Base-by-base conservation (phyloP, 805 yeast species). In the Yamadazyma kitorensis region DNA sequence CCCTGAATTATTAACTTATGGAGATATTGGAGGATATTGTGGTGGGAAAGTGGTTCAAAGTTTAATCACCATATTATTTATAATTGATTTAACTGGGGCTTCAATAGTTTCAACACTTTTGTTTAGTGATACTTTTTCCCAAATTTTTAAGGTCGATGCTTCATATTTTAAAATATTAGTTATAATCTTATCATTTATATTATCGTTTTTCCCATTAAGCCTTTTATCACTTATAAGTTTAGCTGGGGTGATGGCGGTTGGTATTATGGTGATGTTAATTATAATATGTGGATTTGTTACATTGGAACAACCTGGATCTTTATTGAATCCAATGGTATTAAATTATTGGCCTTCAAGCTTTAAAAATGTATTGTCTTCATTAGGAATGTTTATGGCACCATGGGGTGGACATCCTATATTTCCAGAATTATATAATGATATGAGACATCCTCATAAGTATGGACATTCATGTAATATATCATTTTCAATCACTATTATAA, bases 351-450 rank as follows among this genome's bases (percentile, higher is more conserved):
- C 73, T 3, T 17, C 43, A 9, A 40, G 52, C 13, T 28, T 53
- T 17, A 47, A 11, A 12, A 62, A 65, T 31, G 44, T 79, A 7
- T 50, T 75, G 7, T 56, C 77, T 22, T 70, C 82, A 6, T 59
- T 81, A 36, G 91, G 91, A 2, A 68, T 83, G 18, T 69, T 79
- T 39, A 73, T 83, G 70, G 87, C 89, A 3, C 87, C 88, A 9
- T 83, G 86, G 78, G 91, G 91, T 37, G 93, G 93, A 2, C 91
- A 83, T 53, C 86, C 87, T 1, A 80, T 84, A 5, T 82, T 82
- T 45, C 91, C 91, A 2, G 85, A 81, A 47, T 60, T 83, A 27
- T 79, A 76, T 52, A 62, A 74, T 24, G 93, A 83, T 53, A 84
- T 83, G 84, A 70, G 78, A 49, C 80, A 73, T 36, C 87, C 87